Conservation (phyloP, 2,329 filamentous ascomycete species). For the Blastomyces emzantsi region DNA sequence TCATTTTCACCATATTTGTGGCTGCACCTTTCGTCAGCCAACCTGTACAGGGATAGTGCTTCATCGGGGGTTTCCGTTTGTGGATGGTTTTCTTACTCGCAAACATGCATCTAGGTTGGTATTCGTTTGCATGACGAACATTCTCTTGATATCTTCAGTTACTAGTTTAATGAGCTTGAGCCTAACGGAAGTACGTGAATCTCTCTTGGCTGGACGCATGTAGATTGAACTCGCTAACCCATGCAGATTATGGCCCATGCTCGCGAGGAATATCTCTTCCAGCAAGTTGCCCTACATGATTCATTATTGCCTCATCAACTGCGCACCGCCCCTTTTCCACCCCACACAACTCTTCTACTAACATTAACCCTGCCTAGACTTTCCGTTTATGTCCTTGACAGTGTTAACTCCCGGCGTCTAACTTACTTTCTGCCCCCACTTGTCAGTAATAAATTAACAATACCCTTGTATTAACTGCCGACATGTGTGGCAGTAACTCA, state of each 20-base stretch:
- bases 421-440: conserved; percentile 42
- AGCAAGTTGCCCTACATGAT: conserved; percentile 32
- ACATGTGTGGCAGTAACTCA: not conserved
- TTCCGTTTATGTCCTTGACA: conserved; percentile 38
- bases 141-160: conserved; percentile 51
- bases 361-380: conserved; percentile 22
- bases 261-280: conserved; percentile 53
- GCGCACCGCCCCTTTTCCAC: conserved; percentile 3
- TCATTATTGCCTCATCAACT: conserved; percentile 3
- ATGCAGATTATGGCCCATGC: conserved; percentile 51
- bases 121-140: conserved; percentile 53
- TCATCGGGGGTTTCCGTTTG: not conserved
- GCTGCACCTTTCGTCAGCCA: not conserved
- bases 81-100: not conserved
- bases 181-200: conserved; percentile 44
- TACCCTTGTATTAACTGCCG: conserved; percentile 4
- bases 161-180: conserved; percentile 52
- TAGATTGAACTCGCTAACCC: conserved; percentile 2
- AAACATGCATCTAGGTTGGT: conserved; percentile 37
- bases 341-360: conserved; percentile 2
- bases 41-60: conserved; percentile 14
- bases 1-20: not conserved
- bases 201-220: conserved; percentile 7
- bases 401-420: conserved; percentile 38
- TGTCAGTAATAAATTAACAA: conserved; percentile 25